Conservation (phyloP, 148 eudicot species). For the Rhododendron kiyosumense region DNA sequence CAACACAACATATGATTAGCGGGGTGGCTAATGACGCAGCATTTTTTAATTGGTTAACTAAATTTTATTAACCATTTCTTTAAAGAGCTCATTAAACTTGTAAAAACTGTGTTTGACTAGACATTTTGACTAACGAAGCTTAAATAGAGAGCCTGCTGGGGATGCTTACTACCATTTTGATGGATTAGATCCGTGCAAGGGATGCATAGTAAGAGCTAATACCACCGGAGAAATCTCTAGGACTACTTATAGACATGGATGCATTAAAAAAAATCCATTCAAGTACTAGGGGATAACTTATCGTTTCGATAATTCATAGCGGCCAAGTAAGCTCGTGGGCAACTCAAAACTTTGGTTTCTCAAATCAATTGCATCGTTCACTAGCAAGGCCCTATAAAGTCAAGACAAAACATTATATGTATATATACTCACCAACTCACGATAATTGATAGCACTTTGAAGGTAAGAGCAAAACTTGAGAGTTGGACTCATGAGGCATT, state of each 20-base stretch:
- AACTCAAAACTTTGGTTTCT: no score
- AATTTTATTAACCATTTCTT: no score
- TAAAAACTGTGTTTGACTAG: no score
- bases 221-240: not conserved
- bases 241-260: not conserved
- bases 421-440: no score
- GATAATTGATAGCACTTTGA: not conserved
- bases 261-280: not conserved
- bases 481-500: not conserved
- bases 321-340: not conserved
- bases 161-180: no score
- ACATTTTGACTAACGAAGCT: no score
- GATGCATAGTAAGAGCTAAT: no score
- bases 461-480: not conserved
- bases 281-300: not conserved
- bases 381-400: not conserved
- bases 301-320: not conserved
- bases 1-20: no score
- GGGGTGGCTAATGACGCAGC: no score
- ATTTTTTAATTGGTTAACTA: no score
- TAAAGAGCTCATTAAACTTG: not conserved
- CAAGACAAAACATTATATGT: not conserved
- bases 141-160: no score
- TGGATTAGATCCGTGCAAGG: no score
- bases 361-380: not conserved